A percentile compares a stretch with the other conserved stretches of the same genome.
Evolutionary conservation across 1,139 yeast species (phyloP).

Genomic region (Lodderomyces beijingensis): DNA sequence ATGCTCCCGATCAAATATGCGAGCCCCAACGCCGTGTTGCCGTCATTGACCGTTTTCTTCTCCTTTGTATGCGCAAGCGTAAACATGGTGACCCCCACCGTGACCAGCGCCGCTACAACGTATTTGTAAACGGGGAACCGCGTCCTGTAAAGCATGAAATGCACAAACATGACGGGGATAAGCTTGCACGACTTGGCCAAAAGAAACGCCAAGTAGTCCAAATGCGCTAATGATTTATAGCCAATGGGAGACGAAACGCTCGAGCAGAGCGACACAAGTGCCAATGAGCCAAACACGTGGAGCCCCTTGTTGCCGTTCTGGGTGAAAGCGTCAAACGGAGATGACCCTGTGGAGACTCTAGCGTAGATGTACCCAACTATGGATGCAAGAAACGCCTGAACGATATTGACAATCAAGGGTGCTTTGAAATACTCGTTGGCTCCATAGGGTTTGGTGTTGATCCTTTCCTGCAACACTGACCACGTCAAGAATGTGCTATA

Average conservation of each 20-base stretch:
- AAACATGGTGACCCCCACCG: constrained; percentile 77
- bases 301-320: constrained; percentile 19
- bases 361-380: constrained; percentile 64
- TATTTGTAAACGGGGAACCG: constrained; percentile 74
- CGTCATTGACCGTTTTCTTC: constrained; percentile 29
- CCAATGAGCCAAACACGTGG: constrained; percentile 37
- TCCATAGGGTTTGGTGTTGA: constrained; percentile 76
- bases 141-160: constrained; percentile 66
- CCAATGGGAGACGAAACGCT: constrained; percentile 81
- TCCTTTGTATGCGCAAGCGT: constrained; percentile 44
- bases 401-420: constrained; percentile 68
- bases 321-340: constrained; percentile 29
- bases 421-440: constrained; percentile 51
- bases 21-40: constrained; percentile 52
- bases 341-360: constrained; percentile 25
- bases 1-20: constrained; percentile 56
- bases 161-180: constrained; percentile 88
- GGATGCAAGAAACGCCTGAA: constrained; percentile 73
- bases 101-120: constrained; percentile 68
- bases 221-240: constrained; percentile 69
- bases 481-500: constrained; percentile 83
- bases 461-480: constrained; percentile 88
- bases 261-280: constrained; percentile 70
- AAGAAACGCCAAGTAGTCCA: constrained; percentile 79
- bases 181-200: constrained; percentile 91